phyloP scores from a whole-genome alignment of 2,329 filamentous ascomycete genomes.

The Microascus cirrosus region DNA sequence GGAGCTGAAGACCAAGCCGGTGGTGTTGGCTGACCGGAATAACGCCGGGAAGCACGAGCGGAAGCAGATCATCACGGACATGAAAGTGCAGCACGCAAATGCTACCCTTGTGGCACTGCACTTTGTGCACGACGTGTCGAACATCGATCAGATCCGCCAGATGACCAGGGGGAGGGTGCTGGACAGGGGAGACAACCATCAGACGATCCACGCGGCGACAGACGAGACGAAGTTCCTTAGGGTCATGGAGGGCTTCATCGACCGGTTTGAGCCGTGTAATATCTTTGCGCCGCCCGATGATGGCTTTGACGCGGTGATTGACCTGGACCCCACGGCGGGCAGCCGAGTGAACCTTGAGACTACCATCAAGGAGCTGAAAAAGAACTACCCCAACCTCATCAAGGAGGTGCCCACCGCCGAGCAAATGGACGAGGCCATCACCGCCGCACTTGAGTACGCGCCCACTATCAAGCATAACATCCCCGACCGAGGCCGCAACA shows the following conservation, averaged over 20 bases:
- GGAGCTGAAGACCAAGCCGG: constrained; percentile 51
- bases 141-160: constrained; percentile 61
- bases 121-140: constrained; percentile 72
- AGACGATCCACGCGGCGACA: constrained; percentile 85
- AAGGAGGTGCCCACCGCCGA: constrained; percentile 57
- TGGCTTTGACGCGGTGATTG: constrained; percentile 72
- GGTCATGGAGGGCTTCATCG: constrained; percentile 92
- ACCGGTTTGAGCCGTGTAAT: constrained; percentile 72
- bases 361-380: constrained; percentile 59
- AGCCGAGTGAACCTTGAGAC: constrained; percentile 81
- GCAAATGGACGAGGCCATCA: constrained; percentile 71
- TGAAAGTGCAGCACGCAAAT: constrained; percentile 48
- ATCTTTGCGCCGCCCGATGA: constrained; percentile 59
- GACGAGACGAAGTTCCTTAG: constrained; percentile 62
- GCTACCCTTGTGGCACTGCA: constrained; percentile 76
- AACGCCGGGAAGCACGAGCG: constrained; percentile 85
- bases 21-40: constrained; percentile 86
- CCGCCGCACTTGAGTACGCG: constrained; percentile 62
- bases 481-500: constrained; percentile 34
- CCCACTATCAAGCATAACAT: constrained; percentile 69
- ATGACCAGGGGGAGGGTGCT: constrained; percentile 72
- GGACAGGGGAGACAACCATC: constrained; percentile 85
- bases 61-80: constrained; percentile 74
- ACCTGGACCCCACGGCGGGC: constrained; percentile 66
- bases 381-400: constrained; percentile 68